These are phyloP conservation scores for Fusarium sublunatum DNA, from an alignment of 2,329 filamentous ascomycete species.

Conservation along the genomic window DNA sequence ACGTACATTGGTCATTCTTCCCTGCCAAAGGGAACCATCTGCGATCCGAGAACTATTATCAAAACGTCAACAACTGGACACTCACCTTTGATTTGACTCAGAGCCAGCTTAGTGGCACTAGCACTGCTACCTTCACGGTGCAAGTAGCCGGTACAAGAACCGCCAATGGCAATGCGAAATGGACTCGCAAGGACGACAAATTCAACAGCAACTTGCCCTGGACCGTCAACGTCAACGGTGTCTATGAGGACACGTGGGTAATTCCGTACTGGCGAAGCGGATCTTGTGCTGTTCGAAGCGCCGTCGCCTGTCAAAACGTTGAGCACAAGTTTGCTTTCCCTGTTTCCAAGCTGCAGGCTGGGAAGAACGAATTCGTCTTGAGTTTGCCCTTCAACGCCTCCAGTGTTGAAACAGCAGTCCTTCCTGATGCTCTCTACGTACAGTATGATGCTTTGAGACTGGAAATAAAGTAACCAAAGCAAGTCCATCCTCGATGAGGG, in stretches of 20 bases:
- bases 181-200: constrained; percentile 21
- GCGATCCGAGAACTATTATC: constrained; percentile 54
- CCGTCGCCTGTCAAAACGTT: constrained; percentile 69
- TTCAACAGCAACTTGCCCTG: constrained; percentile 30
- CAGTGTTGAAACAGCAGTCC: constrained; percentile 65
- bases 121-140: constrained; percentile 44
- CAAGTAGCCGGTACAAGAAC: constrained; percentile 30
- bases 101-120: constrained; percentile 48
- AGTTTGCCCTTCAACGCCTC: constrained; percentile 69
- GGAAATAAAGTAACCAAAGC: constrained; percentile 54
- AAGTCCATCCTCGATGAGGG: neutral
- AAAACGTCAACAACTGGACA: constrained; percentile 68
- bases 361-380: constrained; percentile 65
- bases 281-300: constrained; percentile 69
- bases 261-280: constrained; percentile 58
- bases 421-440: constrained; percentile 66
- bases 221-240: constrained; percentile 52
- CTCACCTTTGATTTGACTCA: constrained; percentile 61
- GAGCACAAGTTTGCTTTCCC: constrained; percentile 68
- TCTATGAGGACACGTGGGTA: constrained; percentile 60
- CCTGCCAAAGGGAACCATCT: constrained; percentile 63
- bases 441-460: constrained; percentile 73
- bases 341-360: constrained; percentile 55
- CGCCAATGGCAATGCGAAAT: constrained; percentile 36
- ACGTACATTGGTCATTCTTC: constrained; percentile 73